These are phyloP conservation scores for Forsythia suspensa DNA, from an alignment of 257 asterid species.

Conservation along the genomic window DNA sequence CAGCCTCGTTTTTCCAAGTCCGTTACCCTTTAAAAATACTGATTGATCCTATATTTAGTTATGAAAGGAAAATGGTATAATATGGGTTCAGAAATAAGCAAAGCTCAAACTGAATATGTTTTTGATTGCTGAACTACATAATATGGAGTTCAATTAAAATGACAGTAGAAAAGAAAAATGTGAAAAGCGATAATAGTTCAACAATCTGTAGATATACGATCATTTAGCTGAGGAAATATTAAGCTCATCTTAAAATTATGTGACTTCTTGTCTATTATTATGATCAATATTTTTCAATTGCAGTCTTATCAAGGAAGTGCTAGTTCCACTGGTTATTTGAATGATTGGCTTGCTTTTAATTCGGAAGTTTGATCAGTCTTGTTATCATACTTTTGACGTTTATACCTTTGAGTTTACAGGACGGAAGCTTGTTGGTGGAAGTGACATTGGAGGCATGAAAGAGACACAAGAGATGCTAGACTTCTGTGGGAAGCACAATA, in stretches of 20 bases:
- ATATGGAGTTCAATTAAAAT: no score
- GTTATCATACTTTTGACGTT: no score
- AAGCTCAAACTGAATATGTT: no score
- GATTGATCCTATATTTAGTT: not conserved
- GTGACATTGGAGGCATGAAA: constrained; percentile 62
- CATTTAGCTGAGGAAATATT: not conserved
- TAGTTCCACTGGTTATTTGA: not conserved
- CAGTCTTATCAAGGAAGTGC: not conserved
- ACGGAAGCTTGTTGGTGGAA: constrained; percentile 60
- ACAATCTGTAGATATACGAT: no score
- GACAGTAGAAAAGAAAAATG: not conserved
- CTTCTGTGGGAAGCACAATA: constrained; percentile 59
- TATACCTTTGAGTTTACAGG: constrained; percentile 26
- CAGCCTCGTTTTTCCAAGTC: not conserved
- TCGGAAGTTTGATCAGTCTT: not conserved
- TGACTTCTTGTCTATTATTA: not conserved
- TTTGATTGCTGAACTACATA: no score
- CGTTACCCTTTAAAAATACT: not conserved
- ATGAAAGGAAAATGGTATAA: no score
- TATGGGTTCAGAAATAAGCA: no score
- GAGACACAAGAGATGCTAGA: constrained; percentile 75
- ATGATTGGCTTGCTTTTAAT: not conserved
- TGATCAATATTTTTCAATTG: not conserved
- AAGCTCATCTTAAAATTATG: no score
- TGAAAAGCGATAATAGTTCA: not conserved